Evolutionary conservation across 257 asterid genomes (phyloP), one percentile per base, ranked within the genome.

Genomic region (Echium plantagineum): DNA sequence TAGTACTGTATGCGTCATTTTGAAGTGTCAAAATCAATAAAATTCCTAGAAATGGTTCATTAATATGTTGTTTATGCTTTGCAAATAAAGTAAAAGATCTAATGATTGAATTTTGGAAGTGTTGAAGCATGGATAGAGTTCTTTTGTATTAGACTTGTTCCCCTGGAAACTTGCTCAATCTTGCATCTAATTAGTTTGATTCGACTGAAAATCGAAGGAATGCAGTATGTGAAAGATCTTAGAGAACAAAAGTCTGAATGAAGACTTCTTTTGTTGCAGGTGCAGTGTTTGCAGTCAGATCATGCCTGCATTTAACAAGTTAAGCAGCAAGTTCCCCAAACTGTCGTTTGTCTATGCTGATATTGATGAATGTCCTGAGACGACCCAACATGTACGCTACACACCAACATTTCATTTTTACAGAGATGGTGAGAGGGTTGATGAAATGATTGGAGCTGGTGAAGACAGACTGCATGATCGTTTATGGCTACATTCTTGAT

Each of bases 361-460:
- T 63, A 91, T 91, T n/a, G 94, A 91, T 63, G 94, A 84, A 66
- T 91, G 96, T 30, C 98, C 94, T 0, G 95, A 88, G 61, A 82
- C 94, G 38, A 91, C 96, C 13, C 88, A 74, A 66, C 89, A 85
- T 74, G 82, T 88, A 62, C 84, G 89, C 0, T 85, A 82, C 78
- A 85, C 98, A 0, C 98, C 95, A 17, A 82, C 94, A 1, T 88
- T 88, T 66, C 96, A 85, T 62, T 85, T 88, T 83, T 82, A 80
- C 65, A 73, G 94, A 75, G 93, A 84, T 5, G 95, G 95, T 5
- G 96, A 88, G 65, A 77, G 88, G 71, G 98, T 83, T 30, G 96
- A 88, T 73, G 95, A 90, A 77, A 90, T 91, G 98, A 66, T 83
- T 60, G 98, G 98, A 26, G 78, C 85, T 15, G 98, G 98, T 21